phyloP scores from a whole-genome alignment of 768 basidiomycete genomes.

The Boletus sp. region DNA sequence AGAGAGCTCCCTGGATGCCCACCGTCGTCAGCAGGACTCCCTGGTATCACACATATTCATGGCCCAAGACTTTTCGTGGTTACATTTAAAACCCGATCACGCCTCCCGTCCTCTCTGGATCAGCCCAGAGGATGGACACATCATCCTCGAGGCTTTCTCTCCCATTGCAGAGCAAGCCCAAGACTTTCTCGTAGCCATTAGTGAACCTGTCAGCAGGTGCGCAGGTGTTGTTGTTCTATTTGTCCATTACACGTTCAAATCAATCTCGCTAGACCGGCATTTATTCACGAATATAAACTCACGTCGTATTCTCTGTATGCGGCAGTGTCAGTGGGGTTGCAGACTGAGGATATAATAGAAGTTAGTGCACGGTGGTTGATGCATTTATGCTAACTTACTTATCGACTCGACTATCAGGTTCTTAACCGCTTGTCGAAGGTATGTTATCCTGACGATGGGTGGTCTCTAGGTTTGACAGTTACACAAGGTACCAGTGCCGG shows the following conservation, averaged over 20 bases:
- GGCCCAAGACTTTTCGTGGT: conserved; percentile 82
- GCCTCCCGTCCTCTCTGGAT: conserved; percentile 94
- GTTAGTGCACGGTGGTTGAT: conserved; percentile 46
- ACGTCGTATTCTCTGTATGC: conserved; percentile 98
- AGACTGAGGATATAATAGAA: conserved; percentile 98
- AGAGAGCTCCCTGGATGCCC: conserved; percentile 55
- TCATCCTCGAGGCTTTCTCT: conserved; percentile 97
- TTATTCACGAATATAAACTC: conserved; percentile 99
- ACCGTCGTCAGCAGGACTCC: conserved; percentile 70
- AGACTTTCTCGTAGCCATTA: conserved; percentile 96
- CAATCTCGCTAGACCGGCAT: conserved; percentile 68
- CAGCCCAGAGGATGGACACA: conserved; percentile 85
- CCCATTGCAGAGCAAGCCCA: conserved; percentile 98
- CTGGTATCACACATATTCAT: conserved; percentile 82
- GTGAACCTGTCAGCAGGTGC: conserved; percentile 97
- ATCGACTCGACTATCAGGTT: conserved; percentile 49
- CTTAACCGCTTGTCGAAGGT: conserved; percentile 79
- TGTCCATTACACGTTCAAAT: conserved; percentile 30
- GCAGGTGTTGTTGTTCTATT: conserved; percentile 31
- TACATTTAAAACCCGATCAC: conserved; percentile 90
- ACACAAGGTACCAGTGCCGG: conserved; percentile 84
- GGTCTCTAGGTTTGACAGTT: conserved; percentile 4
- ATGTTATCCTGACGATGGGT: conserved; percentile 2
- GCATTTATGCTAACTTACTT: conserved; percentile 29
- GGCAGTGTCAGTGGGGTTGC: conserved; percentile 95